These are phyloP conservation scores for Phoenix dactylifera DNA, from an alignment of 176 grass and related monocot species.

Conservation along the genomic window DNA sequence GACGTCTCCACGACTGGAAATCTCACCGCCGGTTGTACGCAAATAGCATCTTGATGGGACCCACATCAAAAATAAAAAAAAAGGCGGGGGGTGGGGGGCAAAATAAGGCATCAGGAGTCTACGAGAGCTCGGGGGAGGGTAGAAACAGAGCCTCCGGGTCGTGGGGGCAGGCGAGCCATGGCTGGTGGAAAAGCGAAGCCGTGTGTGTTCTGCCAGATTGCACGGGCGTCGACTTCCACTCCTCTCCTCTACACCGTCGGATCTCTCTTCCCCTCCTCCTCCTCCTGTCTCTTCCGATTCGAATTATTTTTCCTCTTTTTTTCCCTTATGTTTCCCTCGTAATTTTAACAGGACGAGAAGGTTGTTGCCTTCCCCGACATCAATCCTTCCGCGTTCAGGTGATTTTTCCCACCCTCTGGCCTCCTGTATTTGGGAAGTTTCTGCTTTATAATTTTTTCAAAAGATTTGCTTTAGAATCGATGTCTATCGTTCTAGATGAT, in stretches of 20 bases:
- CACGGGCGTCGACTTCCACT: conserved; percentile 36
- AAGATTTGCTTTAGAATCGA: neutral
- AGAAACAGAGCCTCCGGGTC: too few relatives aligned
- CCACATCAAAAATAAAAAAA: too few relatives aligned
- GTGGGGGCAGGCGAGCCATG: neutral
- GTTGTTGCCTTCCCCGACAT: conserved; percentile 79
- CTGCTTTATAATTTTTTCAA: neutral
- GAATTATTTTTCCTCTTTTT: neutral
- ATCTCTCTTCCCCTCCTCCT: conserved; percentile 2
- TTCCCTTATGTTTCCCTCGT: neutral
- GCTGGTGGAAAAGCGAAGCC: conserved; percentile 7
- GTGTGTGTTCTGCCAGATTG: conserved; percentile 86
- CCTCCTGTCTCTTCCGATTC: neutral
- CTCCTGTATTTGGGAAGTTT: too few relatives aligned
- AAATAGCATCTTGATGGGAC: too few relatives aligned
- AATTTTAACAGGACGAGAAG: conserved; percentile 55
- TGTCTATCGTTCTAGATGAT: too few relatives aligned
- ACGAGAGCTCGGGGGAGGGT: too few relatives aligned
- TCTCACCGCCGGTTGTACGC: too few relatives aligned
- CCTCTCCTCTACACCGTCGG: conserved; percentile 64
- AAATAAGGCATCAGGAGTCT: too few relatives aligned
- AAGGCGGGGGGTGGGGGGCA: too few relatives aligned
- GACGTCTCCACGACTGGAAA: too few relatives aligned
- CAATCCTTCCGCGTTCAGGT: conserved; percentile 87
- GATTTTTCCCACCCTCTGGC: conserved; percentile 3